Evolutionary conservation across 768 basidiomycete genomes (phyloP).

Genomic region (Serendipita sp.): DNA sequence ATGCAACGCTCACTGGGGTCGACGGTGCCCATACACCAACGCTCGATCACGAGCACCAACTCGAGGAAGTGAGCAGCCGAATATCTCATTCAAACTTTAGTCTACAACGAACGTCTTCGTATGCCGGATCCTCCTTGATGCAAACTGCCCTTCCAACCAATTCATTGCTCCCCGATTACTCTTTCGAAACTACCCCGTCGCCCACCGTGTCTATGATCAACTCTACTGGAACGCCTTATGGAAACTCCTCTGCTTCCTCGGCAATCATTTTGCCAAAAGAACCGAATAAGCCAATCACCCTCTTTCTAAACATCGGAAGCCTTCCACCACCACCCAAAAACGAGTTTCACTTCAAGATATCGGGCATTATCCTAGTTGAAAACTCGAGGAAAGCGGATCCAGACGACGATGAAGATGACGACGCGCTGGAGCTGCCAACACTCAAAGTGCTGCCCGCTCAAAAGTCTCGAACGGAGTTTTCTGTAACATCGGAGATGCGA

Average conservation of each 20-base stretch:
- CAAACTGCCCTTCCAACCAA: conserved; percentile 57
- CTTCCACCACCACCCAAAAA: conserved; percentile 49
- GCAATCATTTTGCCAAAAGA: conserved; percentile 17
- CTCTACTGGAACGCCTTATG: conserved; percentile 22
- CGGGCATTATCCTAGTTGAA: conserved; percentile 44
- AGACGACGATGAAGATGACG: conserved; percentile 26
- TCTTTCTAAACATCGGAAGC: conserved; percentile 72
- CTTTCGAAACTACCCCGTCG: conserved; percentile 50
- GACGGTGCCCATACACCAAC: conserved; percentile 29
- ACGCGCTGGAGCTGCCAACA: conserved; percentile 46
- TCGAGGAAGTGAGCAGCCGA: not conserved
- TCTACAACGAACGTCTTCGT: not conserved
- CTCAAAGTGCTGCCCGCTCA: conserved; percentile 59
- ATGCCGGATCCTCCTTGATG: conserved; percentile 40
- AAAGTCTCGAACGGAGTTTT: conserved; percentile 39
- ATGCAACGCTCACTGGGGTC: conserved; percentile 57
- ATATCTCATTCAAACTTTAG: not conserved
- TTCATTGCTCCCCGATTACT: conserved; percentile 46
- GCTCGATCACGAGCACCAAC: not conserved
- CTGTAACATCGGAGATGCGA: conserved; percentile 38
- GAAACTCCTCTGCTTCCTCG: conserved; percentile 15
- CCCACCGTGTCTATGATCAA: conserved; percentile 26
- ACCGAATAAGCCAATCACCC: conserved; percentile 48
- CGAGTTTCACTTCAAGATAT: conserved; percentile 47
- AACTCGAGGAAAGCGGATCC: conserved; percentile 16